These are phyloP conservation scores for Yamadazyma takamatsuzukensis DNA, from an alignment of 805 yeast species.

Conservation along the genomic window DNA sequence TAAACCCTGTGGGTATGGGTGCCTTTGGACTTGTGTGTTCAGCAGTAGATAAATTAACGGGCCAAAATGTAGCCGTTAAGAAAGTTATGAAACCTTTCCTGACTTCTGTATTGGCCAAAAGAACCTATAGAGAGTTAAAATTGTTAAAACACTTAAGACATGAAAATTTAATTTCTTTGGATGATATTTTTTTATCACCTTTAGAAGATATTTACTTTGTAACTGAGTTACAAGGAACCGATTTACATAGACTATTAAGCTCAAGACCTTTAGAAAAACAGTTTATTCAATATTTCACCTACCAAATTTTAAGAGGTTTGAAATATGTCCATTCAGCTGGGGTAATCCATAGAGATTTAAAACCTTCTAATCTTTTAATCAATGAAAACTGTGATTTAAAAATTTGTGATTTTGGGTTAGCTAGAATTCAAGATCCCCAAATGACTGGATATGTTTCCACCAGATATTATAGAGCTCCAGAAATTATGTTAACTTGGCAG, in stretches of 20 bases:
- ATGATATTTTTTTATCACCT: conserved; percentile 92
- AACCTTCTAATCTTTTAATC: conserved; percentile 79
- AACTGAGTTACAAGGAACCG: conserved; percentile 96
- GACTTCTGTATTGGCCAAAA: conserved; percentile 90
- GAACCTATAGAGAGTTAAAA: conserved; percentile 95
- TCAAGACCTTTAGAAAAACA: conserved; percentile 94
- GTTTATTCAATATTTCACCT: conserved; percentile 92
- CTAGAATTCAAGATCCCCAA: conserved; percentile 96
- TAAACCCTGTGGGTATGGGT: conserved; percentile 99
- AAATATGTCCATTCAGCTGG: conserved; percentile 92
- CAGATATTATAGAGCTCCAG: conserved; percentile 95
- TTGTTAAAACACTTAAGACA: conserved; percentile 89
- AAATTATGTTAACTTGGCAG: conserved; percentile 98
- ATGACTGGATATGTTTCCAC: conserved; percentile 99
- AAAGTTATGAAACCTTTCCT: conserved; percentile 97
- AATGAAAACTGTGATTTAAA: conserved; percentile 89
- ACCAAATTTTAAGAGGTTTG: conserved; percentile 87
- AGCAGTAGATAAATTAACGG: conserved; percentile 86
- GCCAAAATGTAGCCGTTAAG: conserved; percentile 93
- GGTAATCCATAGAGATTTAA: conserved; percentile 84
- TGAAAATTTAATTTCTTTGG: conserved; percentile 88
- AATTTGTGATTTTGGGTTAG: conserved; percentile 92
- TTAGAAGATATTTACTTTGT: conserved; percentile 94
- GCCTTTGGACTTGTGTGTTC: conserved; percentile 98
- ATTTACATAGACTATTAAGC: conserved; percentile 83